Base-by-base conservation (phyloP, 106 monocot genomes). In the Dendrobium catenatum region DNA sequence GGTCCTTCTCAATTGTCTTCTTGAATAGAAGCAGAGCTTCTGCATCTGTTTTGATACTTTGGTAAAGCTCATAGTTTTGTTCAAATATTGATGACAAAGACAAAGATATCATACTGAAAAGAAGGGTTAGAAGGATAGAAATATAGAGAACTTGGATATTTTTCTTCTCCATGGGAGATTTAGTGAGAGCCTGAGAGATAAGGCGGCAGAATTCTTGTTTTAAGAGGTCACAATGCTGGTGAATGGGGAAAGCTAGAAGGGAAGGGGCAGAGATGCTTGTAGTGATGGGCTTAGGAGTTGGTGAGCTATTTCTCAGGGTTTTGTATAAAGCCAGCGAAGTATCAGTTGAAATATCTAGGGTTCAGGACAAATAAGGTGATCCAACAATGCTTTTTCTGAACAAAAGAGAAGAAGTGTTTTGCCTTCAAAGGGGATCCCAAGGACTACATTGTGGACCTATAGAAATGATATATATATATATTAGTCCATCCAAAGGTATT, bases 21-120 rank as follows among this genome's bases (percentile, higher is more conserved):
- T 88, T 93, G 88, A 93, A 90, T 55, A 84, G 79, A 17, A 91
- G 59, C 9, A 96, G 78, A 7, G 88, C 90, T 51, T 88, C 88
- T 41, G 78, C 86, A 31, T 95, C 93, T 1, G 79, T 88, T 68
- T 86, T 87, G 18, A 80, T 49, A 22, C 83, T 85, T 8, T 82
- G 48, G 33, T n/a, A 78, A 24, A 19, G 31, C 17, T 79, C 87
- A 26, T 75, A 33, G 40, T 73, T 49, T 37, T 6, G 76, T 51
- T 43, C 37, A 3, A 80, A 22, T 42, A 48, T 10, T 11, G 89
- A 77, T 1, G 83, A 84, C 18, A 44, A 47, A 9, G 82, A 51
- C 16, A 76, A 68, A 59, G 67, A 46, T n/a, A 85, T 51, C 3
- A 43, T 73, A 17, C 79, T 58, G 82, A 89, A 73, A 68, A 89